These are phyloP conservation scores for Lactifluus pinguis DNA, from an alignment of 768 basidiomycete species.

Conservation along the genomic window DNA sequence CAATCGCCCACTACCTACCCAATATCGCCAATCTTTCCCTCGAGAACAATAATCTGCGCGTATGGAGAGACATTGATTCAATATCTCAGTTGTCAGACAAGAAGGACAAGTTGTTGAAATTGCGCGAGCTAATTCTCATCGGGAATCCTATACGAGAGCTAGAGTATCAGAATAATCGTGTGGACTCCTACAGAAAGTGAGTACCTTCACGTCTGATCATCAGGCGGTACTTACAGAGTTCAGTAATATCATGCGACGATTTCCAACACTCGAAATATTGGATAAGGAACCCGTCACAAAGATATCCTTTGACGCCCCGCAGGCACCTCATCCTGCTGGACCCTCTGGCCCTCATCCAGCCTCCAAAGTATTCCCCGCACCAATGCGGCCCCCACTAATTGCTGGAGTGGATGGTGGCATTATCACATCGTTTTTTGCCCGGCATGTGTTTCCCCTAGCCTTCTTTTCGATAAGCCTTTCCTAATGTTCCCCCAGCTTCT, in stretches of 20 bases:
- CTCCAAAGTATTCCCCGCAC: constrained; percentile 68
- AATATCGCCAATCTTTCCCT: constrained; percentile 71
- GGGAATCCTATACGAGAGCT: constrained; percentile 69
- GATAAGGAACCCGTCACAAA: constrained; percentile 73
- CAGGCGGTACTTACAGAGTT: constrained; percentile 4
- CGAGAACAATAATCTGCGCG: constrained; percentile 63
- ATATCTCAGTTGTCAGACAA: constrained; percentile 54
- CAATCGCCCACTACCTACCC: constrained; percentile 68
- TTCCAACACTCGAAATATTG: constrained; percentile 72
- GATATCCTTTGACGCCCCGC: constrained; percentile 72
- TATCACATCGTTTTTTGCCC: constrained; percentile 69
- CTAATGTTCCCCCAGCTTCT: constrained; percentile 47
- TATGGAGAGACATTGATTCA: constrained; percentile 61
- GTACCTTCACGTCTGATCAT: constrained; percentile 19
- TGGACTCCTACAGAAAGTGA: constrained; percentile 61
- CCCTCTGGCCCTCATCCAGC: constrained; percentile 33
- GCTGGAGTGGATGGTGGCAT: constrained; percentile 61
- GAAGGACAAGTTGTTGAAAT: constrained; percentile 48
- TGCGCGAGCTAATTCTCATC: constrained; percentile 63
- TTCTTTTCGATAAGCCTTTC: background rate
- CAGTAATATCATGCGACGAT: constrained; percentile 75
- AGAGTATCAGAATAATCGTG: constrained; percentile 47
- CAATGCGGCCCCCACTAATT: constrained; percentile 65
- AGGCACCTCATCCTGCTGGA: constrained; percentile 38
- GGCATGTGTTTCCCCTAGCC: constrained; percentile 37